Evolutionary conservation across 2,329 filamentous ascomycete genomes (phyloP), one percentile per base, ranked within the genome.

Genomic region (Phyllosticta capitalensis): DNA sequence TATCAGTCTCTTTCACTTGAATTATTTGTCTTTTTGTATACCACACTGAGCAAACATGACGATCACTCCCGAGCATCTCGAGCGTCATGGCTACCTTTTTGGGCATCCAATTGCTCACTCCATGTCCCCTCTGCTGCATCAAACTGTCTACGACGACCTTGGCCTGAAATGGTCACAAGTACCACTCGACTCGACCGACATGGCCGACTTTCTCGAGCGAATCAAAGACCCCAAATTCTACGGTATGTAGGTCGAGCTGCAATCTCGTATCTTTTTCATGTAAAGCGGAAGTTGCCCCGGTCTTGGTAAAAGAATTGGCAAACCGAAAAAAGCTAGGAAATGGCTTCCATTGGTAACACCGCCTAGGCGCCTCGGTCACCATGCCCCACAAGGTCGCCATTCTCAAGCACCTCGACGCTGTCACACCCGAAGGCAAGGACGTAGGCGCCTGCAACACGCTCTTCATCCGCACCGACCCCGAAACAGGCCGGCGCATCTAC

Each of bases 301-400:
- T 24, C 49, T 28, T 53, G 38, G 38, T 45, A 45, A 45, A n/a
- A 4, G 14, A 33, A 22, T 20, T 48, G 24, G 28, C 49, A 45
- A 54, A 10, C 38, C 45, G 6, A 19, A 21, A 55, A 7, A 17
- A 28, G 24, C 24, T 26, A 4, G 24, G 24, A 30, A 19, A 48
- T 30, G 7, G 9, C 6, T 10, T 28, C 7, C 24, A 26, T 9
- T 14, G 20, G 38, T 59, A 22, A 59, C 58, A 4, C 21, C 9
- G 59, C 63, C 14, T 63, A 82, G 86, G 86, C 58, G 83, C 86
- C 21, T 84, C 86, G 3, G 84, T 92, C 45, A 92, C 89, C 20
- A 94, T 92, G 89, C 89, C 89, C 0, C 85, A 90, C 77, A 92
- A 94, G 72, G 83, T 92, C 24, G 79, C 83, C 65, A 90, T 92